phyloP scores from a whole-genome alignment of 345 rosid genomes.

The Eucalyptus pauciflora region DNA sequence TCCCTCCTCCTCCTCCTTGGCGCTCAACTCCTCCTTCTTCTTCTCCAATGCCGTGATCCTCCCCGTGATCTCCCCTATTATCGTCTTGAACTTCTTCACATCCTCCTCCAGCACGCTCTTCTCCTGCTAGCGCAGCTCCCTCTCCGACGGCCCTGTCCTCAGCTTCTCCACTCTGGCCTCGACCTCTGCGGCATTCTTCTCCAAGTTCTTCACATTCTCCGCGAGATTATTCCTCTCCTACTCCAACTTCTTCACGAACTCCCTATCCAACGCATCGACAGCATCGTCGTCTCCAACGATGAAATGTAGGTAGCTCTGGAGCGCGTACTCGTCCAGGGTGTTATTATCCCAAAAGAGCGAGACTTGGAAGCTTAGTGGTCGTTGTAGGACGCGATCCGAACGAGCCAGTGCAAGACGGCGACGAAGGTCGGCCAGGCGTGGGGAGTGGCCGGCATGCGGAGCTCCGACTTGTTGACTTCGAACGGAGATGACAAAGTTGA shows the following conservation, averaged over 20 bases:
- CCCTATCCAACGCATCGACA: slow-evolving; percentile 40
- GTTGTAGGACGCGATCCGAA: slow-evolving; percentile 40
- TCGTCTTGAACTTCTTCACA: slow-evolving; percentile 49
- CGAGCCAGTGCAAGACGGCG: slow-evolving; percentile 68
- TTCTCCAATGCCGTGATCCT: slow-evolving; percentile 29
- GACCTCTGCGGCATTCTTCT: slow-evolving; percentile 17
- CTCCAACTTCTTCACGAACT: slow-evolving; percentile 48
- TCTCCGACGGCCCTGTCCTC: slow-evolving; percentile 46
- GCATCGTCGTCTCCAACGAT: slow-evolving; percentile 55
- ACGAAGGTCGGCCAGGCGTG: slow-evolving; percentile 84
- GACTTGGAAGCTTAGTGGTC: slow-evolving; percentile 18
- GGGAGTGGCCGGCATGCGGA: slow-evolving; percentile 76
- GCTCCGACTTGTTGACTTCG: slow-evolving; percentile 65
- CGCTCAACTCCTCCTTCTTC: slow-evolving; percentile 35
- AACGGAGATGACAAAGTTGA: slow-evolving; percentile 43
- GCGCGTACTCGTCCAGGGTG: slow-evolving; percentile 24
- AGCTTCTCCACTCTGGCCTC: slow-evolving; percentile 34
- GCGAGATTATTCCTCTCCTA: slow-evolving; percentile 26
- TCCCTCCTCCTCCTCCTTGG: slow-evolving; percentile 52
- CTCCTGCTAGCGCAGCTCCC: slow-evolving; percentile 42
- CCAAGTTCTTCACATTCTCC: slow-evolving; percentile 20
- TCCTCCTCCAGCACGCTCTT: slow-evolving; percentile 59
- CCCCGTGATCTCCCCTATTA: slow-evolving; percentile 31
- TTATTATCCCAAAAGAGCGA: slow-evolving; percentile 15
- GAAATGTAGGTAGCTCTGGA: slow-evolving; percentile 42